Percentiles rank a stretch among this genome's conserved stretches.
phyloP scores from a whole-genome alignment of 2,329 filamentous ascomycete genomes.

The Trichoderma citrinoviride region DNA sequence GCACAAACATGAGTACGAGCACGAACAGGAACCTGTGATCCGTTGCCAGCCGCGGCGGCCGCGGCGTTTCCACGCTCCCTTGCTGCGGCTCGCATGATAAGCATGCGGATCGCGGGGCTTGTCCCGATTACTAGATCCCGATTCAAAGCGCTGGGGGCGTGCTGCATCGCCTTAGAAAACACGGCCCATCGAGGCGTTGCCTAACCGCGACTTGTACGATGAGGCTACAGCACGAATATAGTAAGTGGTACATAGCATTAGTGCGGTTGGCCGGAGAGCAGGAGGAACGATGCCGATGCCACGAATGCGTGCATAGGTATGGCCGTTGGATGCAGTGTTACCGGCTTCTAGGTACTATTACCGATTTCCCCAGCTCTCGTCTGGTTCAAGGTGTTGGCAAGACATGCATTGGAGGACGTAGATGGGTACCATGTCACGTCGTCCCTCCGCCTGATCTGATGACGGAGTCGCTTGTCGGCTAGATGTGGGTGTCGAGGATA shows the following conservation, averaged over 20 bases:
- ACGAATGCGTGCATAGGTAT: slow-evolving; percentile 6
- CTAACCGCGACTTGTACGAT: background rate
- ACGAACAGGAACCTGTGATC: background rate
- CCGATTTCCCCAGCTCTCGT: background rate
- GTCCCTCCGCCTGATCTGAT: background rate
- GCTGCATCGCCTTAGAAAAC: slow-evolving; percentile 4
- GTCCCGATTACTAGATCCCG: slow-evolving; percentile 20
- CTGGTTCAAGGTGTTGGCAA: background rate
- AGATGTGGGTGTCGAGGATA: background rate
- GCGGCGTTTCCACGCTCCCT: background rate
- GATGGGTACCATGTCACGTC: too few species aligned
- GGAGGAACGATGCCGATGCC: slow-evolving; percentile 4
- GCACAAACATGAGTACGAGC: background rate
- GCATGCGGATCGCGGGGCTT: slow-evolving; percentile 16
- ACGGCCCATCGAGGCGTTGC: background rate
- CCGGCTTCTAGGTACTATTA: background rate
- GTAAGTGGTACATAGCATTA: too few species aligned
- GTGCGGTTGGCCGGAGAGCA: background rate
- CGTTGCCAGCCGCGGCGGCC: slow-evolving; percentile 14
- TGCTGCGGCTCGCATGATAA: slow-evolving; percentile 16
- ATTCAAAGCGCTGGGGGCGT: slow-evolving; percentile 19
- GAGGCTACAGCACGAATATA: too few species aligned
- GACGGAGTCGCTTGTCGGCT: background rate
- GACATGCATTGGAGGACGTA: background rate
- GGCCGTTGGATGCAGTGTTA: background rate